Base-by-base conservation (phyloP, 805 yeast species). In the Dipodascopsis tothii region DNA sequence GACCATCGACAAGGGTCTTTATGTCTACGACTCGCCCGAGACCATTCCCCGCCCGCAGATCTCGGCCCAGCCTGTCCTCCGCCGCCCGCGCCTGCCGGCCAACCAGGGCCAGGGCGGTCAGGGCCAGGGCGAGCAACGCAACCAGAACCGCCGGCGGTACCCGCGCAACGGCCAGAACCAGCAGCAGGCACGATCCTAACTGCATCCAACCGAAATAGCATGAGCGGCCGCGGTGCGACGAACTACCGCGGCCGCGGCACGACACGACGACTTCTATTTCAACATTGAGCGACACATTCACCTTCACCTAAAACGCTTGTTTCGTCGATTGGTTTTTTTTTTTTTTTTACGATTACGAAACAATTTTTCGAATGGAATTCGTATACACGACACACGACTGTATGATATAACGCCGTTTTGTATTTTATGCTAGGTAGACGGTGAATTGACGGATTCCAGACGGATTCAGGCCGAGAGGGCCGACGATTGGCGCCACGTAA, bases 1-100 rank as follows among this genome's bases (percentile, higher is more conserved):
- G n/a, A 77, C 78, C 40, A 92, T 92, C 58, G 97, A 92, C 68
- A 81, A 78, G 65, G 73, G 81, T 11, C 73, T 92, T 56, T 92
- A 92, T 60, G 97, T 88, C 37, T 49, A 49, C 32, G 53, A 49
- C 35, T 49, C 53, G 23, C 51, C 53, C 17, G 48, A 47, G 4
- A 36, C 46, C 18, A 49, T 55, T 23, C 57, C 57, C 7, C 54
- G 57, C 23, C 57, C 55, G 20, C 51, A 47, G 41, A 40, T 54
- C 22, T 35, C 41, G 5, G 28, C 19, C 16, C 3, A 20, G 7
- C 25, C 27, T 27, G 19, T n/a, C 35, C 9, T n/a, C 45, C 21
- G 21, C 16, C 35, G 25, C 44, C 4, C 17, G 16, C 40, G 5
- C 21, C 37, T 28, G 23, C 48, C n/a, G n/a, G n/a, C n/a, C 46